A percentile compares a stretch with the other conserved stretches of the same genome.
phyloP scores from a whole-genome alignment of 2,329 filamentous ascomycete genomes.

The Fusarium phyllophilum region DNA sequence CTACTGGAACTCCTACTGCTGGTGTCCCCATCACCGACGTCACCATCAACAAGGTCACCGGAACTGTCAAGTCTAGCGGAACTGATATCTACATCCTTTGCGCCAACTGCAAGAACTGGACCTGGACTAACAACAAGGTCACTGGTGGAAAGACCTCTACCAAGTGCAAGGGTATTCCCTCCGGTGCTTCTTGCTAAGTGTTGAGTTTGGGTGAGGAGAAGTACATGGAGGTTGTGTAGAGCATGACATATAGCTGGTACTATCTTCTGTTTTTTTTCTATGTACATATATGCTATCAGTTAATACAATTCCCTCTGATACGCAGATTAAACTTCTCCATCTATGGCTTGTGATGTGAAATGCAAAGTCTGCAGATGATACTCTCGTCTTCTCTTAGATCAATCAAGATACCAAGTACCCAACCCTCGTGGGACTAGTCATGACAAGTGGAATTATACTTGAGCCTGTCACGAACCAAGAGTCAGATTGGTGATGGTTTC shows the following conservation, averaged over 20 bases:
- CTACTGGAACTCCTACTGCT: slow-evolving; percentile 55
- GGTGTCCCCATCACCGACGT: slow-evolving; percentile 66
- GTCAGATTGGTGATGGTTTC: too few relatives aligned
- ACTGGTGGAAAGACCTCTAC: slow-evolving; percentile 60
- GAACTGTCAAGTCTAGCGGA: slow-evolving; percentile 53
- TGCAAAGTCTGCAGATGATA: too few relatives aligned
- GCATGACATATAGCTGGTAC: neutral
- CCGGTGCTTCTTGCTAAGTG: slow-evolving; percentile 38
- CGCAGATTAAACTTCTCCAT: too few relatives aligned
- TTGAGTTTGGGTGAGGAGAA: neutral
- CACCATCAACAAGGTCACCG: slow-evolving; percentile 55
- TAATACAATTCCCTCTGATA: neutral
- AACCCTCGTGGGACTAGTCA: too few relatives aligned
- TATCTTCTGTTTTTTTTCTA: neutral
- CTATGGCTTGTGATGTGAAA: too few relatives aligned
- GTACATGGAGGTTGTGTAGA: neutral
- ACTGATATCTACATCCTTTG: slow-evolving; percentile 64
- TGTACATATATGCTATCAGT: neutral
- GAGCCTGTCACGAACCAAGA: neutral
- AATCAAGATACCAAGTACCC: too few relatives aligned
- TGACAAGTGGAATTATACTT: too few relatives aligned
- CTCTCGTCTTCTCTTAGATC: too few relatives aligned
- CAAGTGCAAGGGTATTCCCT: slow-evolving; percentile 44
- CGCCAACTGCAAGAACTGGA: slow-evolving; percentile 62
- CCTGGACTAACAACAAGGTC: slow-evolving; percentile 59